phyloP scores from a whole-genome alignment of 2,329 filamentous ascomycete genomes.

The Fusarium xylarioides region DNA sequence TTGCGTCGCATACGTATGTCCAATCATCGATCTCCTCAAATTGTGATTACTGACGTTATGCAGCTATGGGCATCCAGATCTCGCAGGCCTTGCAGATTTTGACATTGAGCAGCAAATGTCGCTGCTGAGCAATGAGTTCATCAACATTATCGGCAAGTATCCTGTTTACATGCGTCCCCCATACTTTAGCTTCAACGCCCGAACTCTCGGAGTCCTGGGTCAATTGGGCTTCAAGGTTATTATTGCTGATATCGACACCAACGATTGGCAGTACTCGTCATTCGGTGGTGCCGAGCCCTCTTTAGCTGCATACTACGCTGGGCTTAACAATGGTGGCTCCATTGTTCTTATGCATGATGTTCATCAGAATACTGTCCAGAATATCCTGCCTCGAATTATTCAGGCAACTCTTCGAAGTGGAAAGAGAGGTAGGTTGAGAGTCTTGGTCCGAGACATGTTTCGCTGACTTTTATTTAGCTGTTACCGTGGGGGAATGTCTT shows the following conservation, averaged over 20 bases:
- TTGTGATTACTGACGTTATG: neutral
- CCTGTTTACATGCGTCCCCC: constrained; percentile 22
- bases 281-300: constrained; percentile 2
- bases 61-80: constrained; percentile 12
- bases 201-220: constrained; percentile 4
- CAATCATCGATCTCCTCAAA: accelerated
- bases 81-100: neutral
- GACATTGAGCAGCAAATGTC: constrained; percentile 21
- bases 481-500: constrained; percentile 19
- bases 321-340: constrained; percentile 1
- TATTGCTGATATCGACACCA: constrained; percentile 27
- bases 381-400: constrained; percentile 11
- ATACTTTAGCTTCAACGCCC: constrained; percentile 16
- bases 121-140: neutral
- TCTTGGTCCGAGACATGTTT: accelerated
- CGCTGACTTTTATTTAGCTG: neutral
- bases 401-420: constrained; percentile 1
- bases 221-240: constrained; percentile 15
- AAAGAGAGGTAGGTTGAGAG: neutral
- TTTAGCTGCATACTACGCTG: neutral
- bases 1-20: constrained; percentile 13
- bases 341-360: constrained; percentile 23
- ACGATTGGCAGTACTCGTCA: constrained; percentile 14
- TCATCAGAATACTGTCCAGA: constrained; percentile 12
- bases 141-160: constrained; percentile 12